Evolutionary conservation across 805 yeast genomes (phyloP), one percentile per base, ranked within the genome.

Genomic region (Lipomyces yamadae): DNA sequence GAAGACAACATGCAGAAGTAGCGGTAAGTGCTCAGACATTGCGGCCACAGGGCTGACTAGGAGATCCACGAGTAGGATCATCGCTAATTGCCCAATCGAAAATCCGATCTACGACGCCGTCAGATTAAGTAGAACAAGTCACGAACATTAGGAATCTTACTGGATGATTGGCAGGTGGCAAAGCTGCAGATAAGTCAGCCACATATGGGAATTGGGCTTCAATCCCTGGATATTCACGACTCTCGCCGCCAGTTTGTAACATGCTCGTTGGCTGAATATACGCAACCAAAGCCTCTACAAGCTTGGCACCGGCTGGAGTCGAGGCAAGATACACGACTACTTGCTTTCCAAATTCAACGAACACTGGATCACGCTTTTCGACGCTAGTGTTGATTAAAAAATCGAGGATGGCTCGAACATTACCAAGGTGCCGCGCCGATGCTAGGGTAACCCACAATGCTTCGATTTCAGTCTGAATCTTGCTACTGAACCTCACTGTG

Each of bases 381-480:
- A 93, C 79, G 50, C 96, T 88, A 45, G 88, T 85, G 30, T 82
- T 82, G 56, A 91, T 81, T 56, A 92, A 80, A 74, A 87, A 95
- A 56, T 88, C 89, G 74, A 91, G 78, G 29, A 92, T 89, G 1
- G 85, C 87, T 56, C 86, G 86, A 29, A 88, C 88, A 73, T 94
- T 92, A n/a, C 80, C 82, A 37, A 85, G 83, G 35, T 85, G 83
- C n/a, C 84, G 83, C 4, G 89, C 91, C 60, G 84, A 86, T 0
- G 96, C 97, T n/a, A 95, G 80, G 0, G 98, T 94, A 4, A 91
- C 92, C 99, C 99, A 95, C 30, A 95, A 78, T 0, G 96, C 96
- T 76, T 93, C 98, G 10, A 95, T 91, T 72, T 92, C 98, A 72
- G 89, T 89, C 56, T 91, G 91, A 71, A 91, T 86, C 13, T 82